Conservation (phyloP, 2,329 filamentous ascomycete species). For the Trichoderma polysporum region DNA sequence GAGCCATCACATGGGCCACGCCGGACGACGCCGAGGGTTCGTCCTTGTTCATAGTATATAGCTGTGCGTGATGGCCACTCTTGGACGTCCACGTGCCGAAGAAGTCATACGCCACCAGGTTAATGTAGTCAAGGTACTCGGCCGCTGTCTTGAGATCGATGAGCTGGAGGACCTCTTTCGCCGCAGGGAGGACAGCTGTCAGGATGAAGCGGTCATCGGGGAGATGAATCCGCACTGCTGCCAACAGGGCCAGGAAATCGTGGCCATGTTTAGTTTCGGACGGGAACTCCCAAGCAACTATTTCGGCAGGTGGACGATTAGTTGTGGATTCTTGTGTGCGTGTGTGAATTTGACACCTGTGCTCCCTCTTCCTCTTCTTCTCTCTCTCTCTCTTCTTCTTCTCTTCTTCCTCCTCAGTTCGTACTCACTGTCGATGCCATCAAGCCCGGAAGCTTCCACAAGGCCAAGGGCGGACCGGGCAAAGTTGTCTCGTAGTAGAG, state of each 20-base stretch:
- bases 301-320: background rate
- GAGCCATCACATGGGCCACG: conserved; percentile 63
- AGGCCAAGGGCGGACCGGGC: conserved; percentile 64
- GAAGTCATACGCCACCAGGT: conserved; percentile 81
- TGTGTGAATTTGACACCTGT: background rate
- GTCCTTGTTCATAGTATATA: conserved; percentile 61
- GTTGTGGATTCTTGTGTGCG: background rate
- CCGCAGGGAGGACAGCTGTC: conserved; percentile 70
- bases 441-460: conserved; percentile 64
- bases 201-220: conserved; percentile 67
- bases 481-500: conserved; percentile 65
- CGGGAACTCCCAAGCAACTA: conserved; percentile 82
- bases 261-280: conserved; percentile 63
- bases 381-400: background rate
- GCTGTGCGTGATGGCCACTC: conserved; percentile 73
- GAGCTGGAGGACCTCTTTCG: conserved; percentile 62
- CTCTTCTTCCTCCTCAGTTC: background rate
- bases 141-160: conserved; percentile 65
- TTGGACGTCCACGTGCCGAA: conserved; percentile 66
- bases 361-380: background rate
- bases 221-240: conserved; percentile 64
- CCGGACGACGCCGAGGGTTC: conserved; percentile 66
- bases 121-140: conserved; percentile 70
- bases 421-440: conserved; percentile 65
- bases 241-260: conserved; percentile 69